Base-by-base conservation (phyloP, 257 asterid species). In the Scutellaria barbata region DNA sequence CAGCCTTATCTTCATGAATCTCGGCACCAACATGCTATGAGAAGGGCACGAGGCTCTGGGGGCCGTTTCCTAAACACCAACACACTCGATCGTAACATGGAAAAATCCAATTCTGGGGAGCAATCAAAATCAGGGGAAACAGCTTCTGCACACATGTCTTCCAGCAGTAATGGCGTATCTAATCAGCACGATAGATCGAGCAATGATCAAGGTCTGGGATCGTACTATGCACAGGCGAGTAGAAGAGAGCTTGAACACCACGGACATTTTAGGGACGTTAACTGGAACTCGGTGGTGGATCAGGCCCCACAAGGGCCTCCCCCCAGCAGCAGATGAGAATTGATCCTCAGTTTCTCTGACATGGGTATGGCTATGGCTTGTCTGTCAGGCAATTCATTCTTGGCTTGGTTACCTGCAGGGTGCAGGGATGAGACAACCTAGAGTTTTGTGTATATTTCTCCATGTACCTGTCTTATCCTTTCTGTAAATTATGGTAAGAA, bases 381-480 rank as follows among this genome's bases (percentile, higher is more conserved):
- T 48, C 76, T 86, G 86, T 83, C 92, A 70, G 96, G 96, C 96
- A 90, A 90, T 90, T 90, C 96, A 90, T 87, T 90, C 96, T 87
- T 90, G 96, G 95, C 96, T 90, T 85, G 84, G 89, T 87, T 84
- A 87, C 92, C 79, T 80, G 37, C 58, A 63, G 63, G 76, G 73
- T 51, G 68, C 33, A 17, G 81, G 56, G 75, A 72, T 64, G 79
- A 30, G 73, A 64, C 10, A 65, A 71, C 64, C 10, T 58, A 74
- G 25, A 30, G 4, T 30, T 4, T 30, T 30, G 35, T 30, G 35
- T 30, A 30, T 30, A 30, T 30, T 81, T 63, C 78, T 58, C 76
- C 74, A n/a, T 72, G 35, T 5, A 30, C 76, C 39, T 75, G 66
- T 48, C 17, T 39, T 22, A 22, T 16, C 77, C 73, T 35, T 61